Percentiles rank a stretch among this genome's conserved stretches.
Conservation (phyloP, 208 protist genomes). For the Leishmania tarentolae region DNA sequence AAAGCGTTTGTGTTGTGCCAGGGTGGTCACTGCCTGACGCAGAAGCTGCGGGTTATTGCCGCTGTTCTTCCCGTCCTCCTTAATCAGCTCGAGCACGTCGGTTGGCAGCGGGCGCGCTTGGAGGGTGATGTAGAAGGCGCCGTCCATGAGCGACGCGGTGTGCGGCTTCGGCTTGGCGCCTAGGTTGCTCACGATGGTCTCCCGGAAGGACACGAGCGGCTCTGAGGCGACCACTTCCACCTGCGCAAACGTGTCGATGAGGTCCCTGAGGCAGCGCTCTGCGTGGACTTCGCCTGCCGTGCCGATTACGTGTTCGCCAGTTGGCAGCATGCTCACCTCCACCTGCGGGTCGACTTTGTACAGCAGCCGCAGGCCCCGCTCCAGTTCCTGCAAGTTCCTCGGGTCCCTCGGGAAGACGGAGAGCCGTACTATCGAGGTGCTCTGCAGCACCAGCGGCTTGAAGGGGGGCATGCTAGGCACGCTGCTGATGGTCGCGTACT, state of each 20-base stretch:
- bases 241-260: constrained; percentile 88
- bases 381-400: constrained; percentile 61
- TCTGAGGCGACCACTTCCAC: constrained; percentile 85
- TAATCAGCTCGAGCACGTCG: constrained; percentile 77
- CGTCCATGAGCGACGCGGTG: constrained; percentile 61
- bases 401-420: constrained; percentile 93
- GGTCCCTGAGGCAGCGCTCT: constrained; percentile 95
- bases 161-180: constrained; percentile 78
- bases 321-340: constrained; percentile 92
- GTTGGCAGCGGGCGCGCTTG: constrained; percentile 68
- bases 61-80: constrained; percentile 73
- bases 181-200: constrained; percentile 69
- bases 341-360: constrained; percentile 97
- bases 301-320: constrained; percentile 96
- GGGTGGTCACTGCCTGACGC: constrained; percentile 34
- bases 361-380: constrained; percentile 91
- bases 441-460: constrained; percentile 80
- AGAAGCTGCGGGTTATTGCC: constrained; percentile 52
- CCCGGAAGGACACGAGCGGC: constrained; percentile 89
- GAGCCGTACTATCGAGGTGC: constrained; percentile 96
- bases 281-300: constrained; percentile 97
- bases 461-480: constrained; percentile 80
- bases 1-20: constrained; percentile 69
- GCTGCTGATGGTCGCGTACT: constrained; percentile 94
- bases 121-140: constrained; percentile 73